phyloP scores from a whole-genome alignment of 495 filamentous ascomycete species.

The Parathielavia appendiculata region DNA sequence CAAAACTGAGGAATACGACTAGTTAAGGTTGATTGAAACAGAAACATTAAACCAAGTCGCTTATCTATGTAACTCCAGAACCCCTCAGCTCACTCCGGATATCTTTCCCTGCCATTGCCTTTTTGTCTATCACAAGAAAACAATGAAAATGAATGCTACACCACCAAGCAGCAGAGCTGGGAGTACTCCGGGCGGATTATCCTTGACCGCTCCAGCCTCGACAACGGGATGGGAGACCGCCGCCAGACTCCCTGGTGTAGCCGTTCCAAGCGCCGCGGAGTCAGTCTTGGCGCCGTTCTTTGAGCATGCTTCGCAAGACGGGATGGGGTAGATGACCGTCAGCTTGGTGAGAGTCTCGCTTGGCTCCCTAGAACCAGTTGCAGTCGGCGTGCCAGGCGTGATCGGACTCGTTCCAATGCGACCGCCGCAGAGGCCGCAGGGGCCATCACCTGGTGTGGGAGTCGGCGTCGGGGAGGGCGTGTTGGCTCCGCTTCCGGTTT shows the following conservation, averaged over 20 bases:
- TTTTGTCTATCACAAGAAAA: slow-evolving; percentile 13
- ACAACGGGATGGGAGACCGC: not conserved
- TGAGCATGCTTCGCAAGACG: not conserved
- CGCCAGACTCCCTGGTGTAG: not conserved
- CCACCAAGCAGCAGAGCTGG: slow-evolving; percentile 1
- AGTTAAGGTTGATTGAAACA: not conserved
- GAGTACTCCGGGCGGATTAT: not conserved
- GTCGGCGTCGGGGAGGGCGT: not conserved
- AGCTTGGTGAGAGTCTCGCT: slow-evolving; percentile 1
- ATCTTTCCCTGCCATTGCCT: not conserved
- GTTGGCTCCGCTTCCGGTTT: not conserved
- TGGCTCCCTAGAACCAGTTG: not conserved
- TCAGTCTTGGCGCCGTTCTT: not conserved
- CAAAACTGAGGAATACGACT: not conserved
- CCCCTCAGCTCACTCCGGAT: not conserved
- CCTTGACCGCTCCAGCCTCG: not conserved
- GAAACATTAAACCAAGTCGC: not conserved
- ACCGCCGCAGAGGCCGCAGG: slow-evolving; percentile 2
- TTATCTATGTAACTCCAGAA: not conserved
- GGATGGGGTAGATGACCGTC: slow-evolving; percentile 9
- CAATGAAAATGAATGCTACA: slow-evolving; percentile 6
- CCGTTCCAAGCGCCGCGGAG: not conserved
- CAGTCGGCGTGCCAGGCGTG: slow-evolving; percentile 1
- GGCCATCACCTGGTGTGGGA: not conserved
- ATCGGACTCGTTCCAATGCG: not conserved